phyloP scores from a whole-genome alignment of 352 stramenopile species.

The Pythium biforme region DNA sequence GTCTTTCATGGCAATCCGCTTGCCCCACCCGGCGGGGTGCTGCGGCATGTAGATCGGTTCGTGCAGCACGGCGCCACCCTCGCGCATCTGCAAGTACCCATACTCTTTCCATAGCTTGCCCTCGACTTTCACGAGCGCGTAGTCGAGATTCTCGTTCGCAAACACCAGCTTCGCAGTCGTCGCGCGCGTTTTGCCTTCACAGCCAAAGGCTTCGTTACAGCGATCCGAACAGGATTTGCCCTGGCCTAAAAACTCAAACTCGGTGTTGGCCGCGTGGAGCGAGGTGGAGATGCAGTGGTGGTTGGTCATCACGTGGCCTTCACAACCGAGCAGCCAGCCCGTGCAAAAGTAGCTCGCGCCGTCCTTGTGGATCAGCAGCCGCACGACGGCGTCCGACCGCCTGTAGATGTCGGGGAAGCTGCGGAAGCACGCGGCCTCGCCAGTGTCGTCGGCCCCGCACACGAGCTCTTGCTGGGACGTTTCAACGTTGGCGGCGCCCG shows the following conservation, averaged over 20 bases:
- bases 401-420: slow-evolving; percentile 21
- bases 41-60: slow-evolving; percentile 65
- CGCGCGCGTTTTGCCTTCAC: slow-evolving; percentile 34
- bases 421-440: slow-evolving; percentile 51
- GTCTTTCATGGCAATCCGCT: slow-evolving; percentile 59
- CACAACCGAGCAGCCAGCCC: slow-evolving; percentile 69
- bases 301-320: slow-evolving; percentile 80
- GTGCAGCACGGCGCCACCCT: slow-evolving; percentile 36
- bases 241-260: slow-evolving; percentile 70
- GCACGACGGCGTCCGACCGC: slow-evolving; percentile 40
- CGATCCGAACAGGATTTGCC: slow-evolving; percentile 31
- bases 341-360: slow-evolving; percentile 62
- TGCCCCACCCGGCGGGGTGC: slow-evolving; percentile 59
- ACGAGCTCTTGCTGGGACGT: slow-evolving; percentile 43
- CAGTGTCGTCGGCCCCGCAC: slow-evolving; percentile 56
- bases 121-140: slow-evolving; percentile 62
- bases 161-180: slow-evolving; percentile 38
- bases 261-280: slow-evolving; percentile 47
- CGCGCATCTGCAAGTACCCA: slow-evolving; percentile 54
- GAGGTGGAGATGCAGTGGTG: slow-evolving; percentile 68
- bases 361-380: slow-evolving; percentile 66
- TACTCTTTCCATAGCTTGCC: slow-evolving; percentile 43
- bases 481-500: too few species aligned
- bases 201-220: slow-evolving; percentile 37
- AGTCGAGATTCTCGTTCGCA: slow-evolving; percentile 43